phyloP scores from a whole-genome alignment of 176 grass and related monocot genomes.

The bread wheat (Triticum aestivum) region DNA sequence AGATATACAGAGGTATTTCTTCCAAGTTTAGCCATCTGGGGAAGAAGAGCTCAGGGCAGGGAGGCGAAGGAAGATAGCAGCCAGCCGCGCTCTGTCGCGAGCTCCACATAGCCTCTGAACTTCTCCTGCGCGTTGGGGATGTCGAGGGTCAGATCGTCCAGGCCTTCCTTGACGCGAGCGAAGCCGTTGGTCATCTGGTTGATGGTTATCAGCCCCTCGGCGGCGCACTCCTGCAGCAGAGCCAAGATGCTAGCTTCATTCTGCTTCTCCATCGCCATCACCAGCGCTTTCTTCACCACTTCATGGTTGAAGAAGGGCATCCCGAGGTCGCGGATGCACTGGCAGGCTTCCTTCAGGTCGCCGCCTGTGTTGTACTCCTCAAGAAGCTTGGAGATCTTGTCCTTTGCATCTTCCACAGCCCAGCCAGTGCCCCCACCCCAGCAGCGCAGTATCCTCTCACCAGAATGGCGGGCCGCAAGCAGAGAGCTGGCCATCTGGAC shows the following conservation, averaged over 20 bases:
- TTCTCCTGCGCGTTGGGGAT: conserved; percentile 67
- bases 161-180: conserved; percentile 61
- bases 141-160: conserved; percentile 75
- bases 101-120: conserved; percentile 54
- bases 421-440: conserved; percentile 88
- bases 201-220: conserved; percentile 80
- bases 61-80: conserved; percentile 45
- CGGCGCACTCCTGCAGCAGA: conserved; percentile 65
- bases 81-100: conserved; percentile 52
- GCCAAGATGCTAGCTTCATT: conserved; percentile 51
- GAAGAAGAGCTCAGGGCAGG: conserved; percentile 17
- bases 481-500: conserved; percentile 60
- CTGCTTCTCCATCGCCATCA: conserved; percentile 83
- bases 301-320: conserved; percentile 97
- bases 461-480: conserved; percentile 67
- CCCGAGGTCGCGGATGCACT: conserved; percentile 73
- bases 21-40: background rate
- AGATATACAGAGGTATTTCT: conserved; percentile 42
- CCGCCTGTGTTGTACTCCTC: conserved; percentile 77
- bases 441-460: conserved; percentile 80
- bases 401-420: conserved; percentile 86
- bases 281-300: conserved; percentile 82
- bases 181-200: conserved; percentile 88
- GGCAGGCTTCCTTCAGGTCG: conserved; percentile 67
- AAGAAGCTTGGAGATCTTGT: conserved; percentile 76